phyloP scores from a whole-genome alignment of 805 yeast species.

The Lipomyces orientalis region DNA sequence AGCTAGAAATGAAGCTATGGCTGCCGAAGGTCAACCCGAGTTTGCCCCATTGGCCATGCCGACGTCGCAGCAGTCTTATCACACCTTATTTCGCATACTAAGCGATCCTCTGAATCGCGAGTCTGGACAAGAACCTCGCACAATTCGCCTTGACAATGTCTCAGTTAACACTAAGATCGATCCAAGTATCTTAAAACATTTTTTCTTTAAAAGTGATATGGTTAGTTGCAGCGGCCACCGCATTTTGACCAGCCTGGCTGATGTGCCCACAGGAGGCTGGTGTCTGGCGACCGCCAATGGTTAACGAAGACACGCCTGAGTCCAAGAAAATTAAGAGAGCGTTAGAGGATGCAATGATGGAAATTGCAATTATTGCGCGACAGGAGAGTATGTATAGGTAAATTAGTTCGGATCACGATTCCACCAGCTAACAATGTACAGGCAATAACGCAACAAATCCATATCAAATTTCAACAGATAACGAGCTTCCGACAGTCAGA shows the following conservation, averaged over 20 bases:
- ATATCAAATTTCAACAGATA: conserved; percentile 22
- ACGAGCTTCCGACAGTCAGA: conserved; percentile 17
- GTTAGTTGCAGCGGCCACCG: neutral
- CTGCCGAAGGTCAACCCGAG: conserved; percentile 38
- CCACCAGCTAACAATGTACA: neutral
- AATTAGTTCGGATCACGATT: neutral
- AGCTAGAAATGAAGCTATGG: conserved; percentile 35
- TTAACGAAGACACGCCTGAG: conserved; percentile 15
- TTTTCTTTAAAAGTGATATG: conserved; percentile 23
- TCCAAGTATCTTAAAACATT: conserved; percentile 52
- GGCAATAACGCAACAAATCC: conserved; percentile 20
- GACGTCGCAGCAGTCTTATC: conserved; percentile 61
- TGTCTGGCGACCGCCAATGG: conserved; percentile 31
- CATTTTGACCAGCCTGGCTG: neutral
- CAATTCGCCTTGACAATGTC: conserved; percentile 59
- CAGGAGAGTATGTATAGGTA: conserved; percentile 12
- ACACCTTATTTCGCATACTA: conserved; percentile 65
- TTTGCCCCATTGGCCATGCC: conserved; percentile 50
- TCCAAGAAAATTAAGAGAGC: conserved; percentile 4
- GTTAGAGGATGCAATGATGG: conserved; percentile 24
- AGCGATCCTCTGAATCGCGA: conserved; percentile 65
- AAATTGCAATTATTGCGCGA: conserved; percentile 25
- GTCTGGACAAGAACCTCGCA: conserved; percentile 55
- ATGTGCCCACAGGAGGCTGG: conserved; percentile 12
- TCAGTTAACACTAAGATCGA: conserved; percentile 64